Base-by-base conservation (phyloP, 2,329 filamentous ascomycete species). In the Gremmenia infestans region DNA sequence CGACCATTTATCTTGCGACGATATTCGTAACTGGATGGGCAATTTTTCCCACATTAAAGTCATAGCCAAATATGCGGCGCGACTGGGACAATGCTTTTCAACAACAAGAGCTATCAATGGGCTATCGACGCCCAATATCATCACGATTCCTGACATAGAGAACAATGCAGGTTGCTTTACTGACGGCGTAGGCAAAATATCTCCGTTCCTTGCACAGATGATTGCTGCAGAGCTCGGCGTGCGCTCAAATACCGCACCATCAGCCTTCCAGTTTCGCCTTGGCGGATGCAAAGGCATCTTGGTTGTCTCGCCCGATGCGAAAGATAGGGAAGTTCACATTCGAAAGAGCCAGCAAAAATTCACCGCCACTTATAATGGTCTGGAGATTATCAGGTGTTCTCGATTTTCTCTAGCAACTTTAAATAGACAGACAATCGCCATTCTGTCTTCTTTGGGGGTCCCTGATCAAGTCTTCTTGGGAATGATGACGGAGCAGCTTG, bases 121-220 rank as follows among this genome's bases (percentile, higher is more conserved):
- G 22, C 79, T 78, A 0, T 81, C 82, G 0, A 76, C 78, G 1
- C 81, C 81, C 0, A 76, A 78, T 1, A 70, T 81, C 25, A 76
- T 81, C 12, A 75, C 76, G 5, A 82, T 93, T 35, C 71, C 78
- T 0, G 94, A 97, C 61, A 81, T 97, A 19, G 76, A 84, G 56
- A 78, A 79, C 2, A 84, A 88, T 48, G 81, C 77, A 0, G 85
- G 83, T 66, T 87, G 77, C 58, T 99, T 97, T 69, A 94, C 89
- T 0, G 94, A 99, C 66, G 94, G 94, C 0, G 89, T 97, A 3
- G 94, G 94, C 1, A 95, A 91, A 68, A 90, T 99, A n/a, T 97
- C 93, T 0, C 73, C 72, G 0, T 86, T 89, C 57, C 75, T 96
- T 22, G 89, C 91, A 0, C 76, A 83, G 28, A 82, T 94, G 72